phyloP scores from a whole-genome alignment of 1,284 basidiomycete genomes.

The Pseudozyma sp. region DNA sequence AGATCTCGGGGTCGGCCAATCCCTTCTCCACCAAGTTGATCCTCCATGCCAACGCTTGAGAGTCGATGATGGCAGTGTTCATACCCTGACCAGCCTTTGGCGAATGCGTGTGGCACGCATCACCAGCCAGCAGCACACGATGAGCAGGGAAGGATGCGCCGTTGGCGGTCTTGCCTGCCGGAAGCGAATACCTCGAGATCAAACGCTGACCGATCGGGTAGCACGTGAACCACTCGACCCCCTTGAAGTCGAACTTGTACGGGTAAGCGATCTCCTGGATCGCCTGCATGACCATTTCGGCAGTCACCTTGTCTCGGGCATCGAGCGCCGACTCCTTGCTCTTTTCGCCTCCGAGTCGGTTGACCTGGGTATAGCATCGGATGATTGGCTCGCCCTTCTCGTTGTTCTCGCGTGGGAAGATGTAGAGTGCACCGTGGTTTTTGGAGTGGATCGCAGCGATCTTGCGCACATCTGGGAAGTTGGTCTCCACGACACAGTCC shows the following conservation, averaged over 20 bases:
- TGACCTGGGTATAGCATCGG: slow-evolving; percentile 68
- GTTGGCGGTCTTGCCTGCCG: slow-evolving; percentile 34
- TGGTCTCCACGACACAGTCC: slow-evolving; percentile 65
- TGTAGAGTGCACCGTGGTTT: slow-evolving; percentile 67
- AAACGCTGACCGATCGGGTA: slow-evolving; percentile 67
- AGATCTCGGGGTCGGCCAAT: slow-evolving; percentile 63
- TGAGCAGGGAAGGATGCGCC: slow-evolving; percentile 50
- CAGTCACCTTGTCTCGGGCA: slow-evolving; percentile 65
- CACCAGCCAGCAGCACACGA: slow-evolving; percentile 69
- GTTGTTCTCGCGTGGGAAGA: slow-evolving; percentile 69
- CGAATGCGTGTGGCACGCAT: slow-evolving; percentile 70
- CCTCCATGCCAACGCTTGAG: slow-evolving; percentile 70
- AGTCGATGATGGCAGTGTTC: slow-evolving; percentile 71
- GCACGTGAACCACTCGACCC: slow-evolving; percentile 69
- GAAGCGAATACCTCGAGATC: slow-evolving; percentile 57
- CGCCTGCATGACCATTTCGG: slow-evolving; percentile 68
- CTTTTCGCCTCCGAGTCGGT: slow-evolving; percentile 61
- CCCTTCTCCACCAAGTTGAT: slow-evolving; percentile 71
- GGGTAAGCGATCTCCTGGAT: slow-evolving; percentile 70
- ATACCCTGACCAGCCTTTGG: slow-evolving; percentile 70
- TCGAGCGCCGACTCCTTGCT: slow-evolving; percentile 55
- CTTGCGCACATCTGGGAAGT: slow-evolving; percentile 65
- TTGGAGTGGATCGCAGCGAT: slow-evolving; percentile 65
- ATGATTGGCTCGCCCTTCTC: slow-evolving; percentile 67
- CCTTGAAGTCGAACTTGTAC: slow-evolving; percentile 69